These are phyloP conservation scores for Kickxella alabastrina DNA, from an alignment of 192 early-diverging fungal genomes.

Conservation along the genomic window DNA sequence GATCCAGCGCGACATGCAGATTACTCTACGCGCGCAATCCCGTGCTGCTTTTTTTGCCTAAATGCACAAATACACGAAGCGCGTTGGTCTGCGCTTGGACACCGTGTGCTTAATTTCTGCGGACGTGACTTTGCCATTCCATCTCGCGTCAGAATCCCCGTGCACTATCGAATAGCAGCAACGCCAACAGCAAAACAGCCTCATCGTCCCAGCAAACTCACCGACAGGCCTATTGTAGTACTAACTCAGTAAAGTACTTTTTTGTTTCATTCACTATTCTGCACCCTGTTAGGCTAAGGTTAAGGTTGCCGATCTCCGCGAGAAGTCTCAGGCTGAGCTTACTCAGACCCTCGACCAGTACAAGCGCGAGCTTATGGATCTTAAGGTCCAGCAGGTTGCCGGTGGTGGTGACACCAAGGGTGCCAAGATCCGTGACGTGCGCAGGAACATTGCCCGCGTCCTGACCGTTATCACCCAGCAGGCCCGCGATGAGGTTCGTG, in stretches of 20 bases:
- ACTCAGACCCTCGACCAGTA: slow-evolving; percentile 88
- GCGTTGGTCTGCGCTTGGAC: too few species aligned
- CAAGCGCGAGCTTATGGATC: slow-evolving; percentile 88
- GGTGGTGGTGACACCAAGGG: slow-evolving; percentile 59
- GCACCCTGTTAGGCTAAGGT: slow-evolving; percentile 64
- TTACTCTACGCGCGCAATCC: too few species aligned
- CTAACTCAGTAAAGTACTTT: background rate
- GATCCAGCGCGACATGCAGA: too few species aligned
- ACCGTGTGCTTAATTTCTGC: too few species aligned
- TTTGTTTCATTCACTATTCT: too few species aligned
- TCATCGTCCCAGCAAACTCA: too few species aligned
- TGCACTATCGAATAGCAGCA: too few species aligned
- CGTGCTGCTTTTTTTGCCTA: too few species aligned
- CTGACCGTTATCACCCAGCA: slow-evolving; percentile 95
- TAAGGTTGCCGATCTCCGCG: slow-evolving; percentile 91
- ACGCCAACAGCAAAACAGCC: too few species aligned
- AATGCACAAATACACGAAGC: too few species aligned
- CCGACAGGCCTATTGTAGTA: background rate
- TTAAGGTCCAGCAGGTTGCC: slow-evolving; percentile 93
- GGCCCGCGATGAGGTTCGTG: slow-evolving; percentile 82
- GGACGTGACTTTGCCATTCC: too few species aligned
- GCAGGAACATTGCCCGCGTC: slow-evolving; percentile 92
- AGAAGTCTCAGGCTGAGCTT: slow-evolving; percentile 91
- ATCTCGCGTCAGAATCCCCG: too few species aligned
- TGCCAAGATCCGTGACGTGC: slow-evolving; percentile 76